Evolutionary conservation across 768 basidiomycete genomes (phyloP).

Genomic region (Ephemerocybe angulata): DNA sequence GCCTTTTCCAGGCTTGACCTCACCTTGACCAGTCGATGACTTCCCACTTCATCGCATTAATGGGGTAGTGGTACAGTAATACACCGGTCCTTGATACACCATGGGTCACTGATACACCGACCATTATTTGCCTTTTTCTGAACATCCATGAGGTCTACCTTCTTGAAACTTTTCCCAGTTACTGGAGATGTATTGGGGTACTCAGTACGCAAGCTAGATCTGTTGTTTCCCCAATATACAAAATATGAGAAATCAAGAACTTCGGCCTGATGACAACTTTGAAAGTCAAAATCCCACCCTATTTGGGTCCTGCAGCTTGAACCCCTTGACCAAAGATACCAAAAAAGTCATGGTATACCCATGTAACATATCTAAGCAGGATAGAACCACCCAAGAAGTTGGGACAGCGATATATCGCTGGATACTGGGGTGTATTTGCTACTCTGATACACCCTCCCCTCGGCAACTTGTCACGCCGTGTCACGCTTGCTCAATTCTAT

Average conservation of each 20-base stretch:
- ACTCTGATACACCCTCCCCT: background rate
- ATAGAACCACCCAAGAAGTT: background rate
- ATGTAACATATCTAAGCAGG: background rate
- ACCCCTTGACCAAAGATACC: background rate
- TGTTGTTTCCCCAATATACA: background rate
- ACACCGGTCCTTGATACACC: background rate
- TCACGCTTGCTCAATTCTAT: no score
- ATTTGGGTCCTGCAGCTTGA: background rate
- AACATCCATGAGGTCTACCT: background rate
- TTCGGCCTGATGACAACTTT: background rate
- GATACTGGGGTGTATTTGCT: background rate
- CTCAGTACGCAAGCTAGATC: background rate
- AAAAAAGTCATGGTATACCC: background rate
- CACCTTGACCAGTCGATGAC: no score
- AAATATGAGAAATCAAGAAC: background rate
- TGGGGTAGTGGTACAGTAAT: slow-evolving; percentile 4
- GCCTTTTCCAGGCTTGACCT: no score
- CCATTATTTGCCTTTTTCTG: background rate
- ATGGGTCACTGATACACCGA: background rate
- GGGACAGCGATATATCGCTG: background rate
- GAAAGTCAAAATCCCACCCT: background rate
- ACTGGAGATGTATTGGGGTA: background rate
- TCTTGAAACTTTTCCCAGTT: background rate
- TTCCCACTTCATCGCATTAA: background rate
- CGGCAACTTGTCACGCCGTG: background rate